These are phyloP conservation scores for Cystofilobasidium ferigula DNA, from an alignment of 768 basidiomycete species.

Conservation along the genomic window DNA sequence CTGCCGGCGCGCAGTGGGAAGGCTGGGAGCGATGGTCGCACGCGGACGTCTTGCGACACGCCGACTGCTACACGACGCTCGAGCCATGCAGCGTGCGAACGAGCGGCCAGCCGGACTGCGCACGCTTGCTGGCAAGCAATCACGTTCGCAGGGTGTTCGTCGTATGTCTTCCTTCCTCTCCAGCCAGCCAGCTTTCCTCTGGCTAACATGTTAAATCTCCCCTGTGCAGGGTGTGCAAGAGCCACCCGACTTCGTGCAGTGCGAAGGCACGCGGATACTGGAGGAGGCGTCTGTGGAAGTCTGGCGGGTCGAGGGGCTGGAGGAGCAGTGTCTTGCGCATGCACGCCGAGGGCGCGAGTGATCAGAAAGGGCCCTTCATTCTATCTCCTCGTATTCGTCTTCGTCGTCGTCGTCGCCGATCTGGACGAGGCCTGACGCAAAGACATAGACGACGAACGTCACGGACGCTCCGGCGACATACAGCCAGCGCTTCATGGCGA, in stretches of 20 bases:
- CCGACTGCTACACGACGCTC: constrained; percentile 86
- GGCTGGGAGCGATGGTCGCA: constrained; percentile 13
- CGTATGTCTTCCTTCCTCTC: constrained; percentile 30
- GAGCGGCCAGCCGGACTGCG: constrained; percentile 75
- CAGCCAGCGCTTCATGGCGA: constrained; percentile 4
- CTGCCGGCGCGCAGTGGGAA: background rate
- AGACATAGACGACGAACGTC: background rate
- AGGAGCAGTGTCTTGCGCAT: constrained; percentile 64
- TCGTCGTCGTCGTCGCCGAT: constrained; percentile 6
- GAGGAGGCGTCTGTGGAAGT: constrained; percentile 37
- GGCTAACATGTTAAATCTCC: no score
- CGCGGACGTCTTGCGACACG: constrained; percentile 48
- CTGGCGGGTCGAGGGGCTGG: constrained; percentile 45
- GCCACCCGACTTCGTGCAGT: constrained; percentile 22
- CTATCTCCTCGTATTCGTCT: constrained; percentile 3
- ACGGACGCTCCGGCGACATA: constrained; percentile 11
- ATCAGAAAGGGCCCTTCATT: background rate
- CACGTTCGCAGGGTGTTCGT: constrained; percentile 65
- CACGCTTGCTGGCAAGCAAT: constrained; percentile 65
- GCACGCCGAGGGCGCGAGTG: constrained; percentile 50
- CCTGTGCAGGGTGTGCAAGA: constrained; percentile 15
- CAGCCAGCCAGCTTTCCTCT: no score
- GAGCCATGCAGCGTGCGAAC: constrained; percentile 89
- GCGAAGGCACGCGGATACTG: constrained; percentile 27
- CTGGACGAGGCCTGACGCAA: constrained; percentile 12